Evolutionary conservation across 768 basidiomycete genomes (phyloP).

Genomic region (Phylloporus rhodoxanthus): DNA sequence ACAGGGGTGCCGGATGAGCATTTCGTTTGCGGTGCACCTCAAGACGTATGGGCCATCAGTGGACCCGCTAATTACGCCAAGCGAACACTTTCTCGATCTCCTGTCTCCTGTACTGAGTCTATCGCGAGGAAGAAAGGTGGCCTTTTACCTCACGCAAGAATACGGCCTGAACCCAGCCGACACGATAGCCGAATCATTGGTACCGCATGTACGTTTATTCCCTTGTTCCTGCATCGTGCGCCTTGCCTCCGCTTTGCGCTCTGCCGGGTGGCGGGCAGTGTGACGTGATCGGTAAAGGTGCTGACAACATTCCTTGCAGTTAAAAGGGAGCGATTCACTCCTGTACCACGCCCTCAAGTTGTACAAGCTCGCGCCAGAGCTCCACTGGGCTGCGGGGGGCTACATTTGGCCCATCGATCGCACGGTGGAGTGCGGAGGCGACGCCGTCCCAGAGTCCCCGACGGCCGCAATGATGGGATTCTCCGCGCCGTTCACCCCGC

Average conservation of each 20-base stretch:
- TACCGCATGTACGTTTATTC: constrained; percentile 54
- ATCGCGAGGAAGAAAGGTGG: constrained; percentile 65
- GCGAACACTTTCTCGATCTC: constrained; percentile 66
- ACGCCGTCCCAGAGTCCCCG: constrained; percentile 31
- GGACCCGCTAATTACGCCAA: constrained; percentile 66
- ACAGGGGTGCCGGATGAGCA: constrained; percentile 61
- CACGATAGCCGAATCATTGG: constrained; percentile 59
- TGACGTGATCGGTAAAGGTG: constrained; percentile 7
- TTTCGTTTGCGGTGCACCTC: constrained; percentile 68
- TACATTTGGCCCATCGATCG: constrained; percentile 76
- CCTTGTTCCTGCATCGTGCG: constrained; percentile 7
- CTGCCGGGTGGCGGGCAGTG: constrained; percentile 3
- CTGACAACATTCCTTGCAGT: constrained; percentile 35
- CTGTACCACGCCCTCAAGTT: constrained; percentile 72
- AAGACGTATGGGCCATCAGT: constrained; percentile 60
- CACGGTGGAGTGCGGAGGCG: constrained; percentile 56
- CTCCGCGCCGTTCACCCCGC: constrained; percentile 18
- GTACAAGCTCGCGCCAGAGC: constrained; percentile 67
- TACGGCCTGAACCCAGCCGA: constrained; percentile 69
- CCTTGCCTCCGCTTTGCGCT: not conserved
- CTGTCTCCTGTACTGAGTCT: constrained; percentile 67
- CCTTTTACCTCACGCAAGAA: constrained; percentile 63
- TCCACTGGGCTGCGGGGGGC: constrained; percentile 79
- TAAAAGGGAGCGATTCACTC: constrained; percentile 72
- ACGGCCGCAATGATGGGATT: constrained; percentile 22